These are phyloP conservation scores for Didymella sp. DNA, from an alignment of 2,329 filamentous ascomycete species.

Conservation along the genomic window DNA sequence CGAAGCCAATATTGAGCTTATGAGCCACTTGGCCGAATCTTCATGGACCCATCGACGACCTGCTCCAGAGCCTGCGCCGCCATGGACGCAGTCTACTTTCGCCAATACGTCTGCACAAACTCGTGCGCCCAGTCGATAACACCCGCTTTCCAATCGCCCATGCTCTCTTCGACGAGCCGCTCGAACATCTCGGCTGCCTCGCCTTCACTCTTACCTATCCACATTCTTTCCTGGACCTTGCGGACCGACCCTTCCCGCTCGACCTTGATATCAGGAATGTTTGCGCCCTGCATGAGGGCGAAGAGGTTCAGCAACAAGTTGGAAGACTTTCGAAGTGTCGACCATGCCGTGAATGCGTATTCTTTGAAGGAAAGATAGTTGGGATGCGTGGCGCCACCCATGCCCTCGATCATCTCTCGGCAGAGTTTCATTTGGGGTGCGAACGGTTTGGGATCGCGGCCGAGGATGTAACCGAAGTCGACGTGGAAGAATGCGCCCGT, in stretches of 20 bases:
- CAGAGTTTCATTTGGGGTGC: slow-evolving; percentile 96
- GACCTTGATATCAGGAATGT: slow-evolving; percentile 92
- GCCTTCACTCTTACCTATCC: slow-evolving; percentile 88
- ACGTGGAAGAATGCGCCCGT: slow-evolving; percentile 97
- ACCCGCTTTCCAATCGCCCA: slow-evolving; percentile 82
- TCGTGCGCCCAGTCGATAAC: slow-evolving; percentile 96
- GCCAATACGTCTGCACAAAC: slow-evolving; percentile 83
- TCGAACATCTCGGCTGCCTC: slow-evolving; percentile 90
- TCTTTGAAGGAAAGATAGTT: slow-evolving; percentile 91
- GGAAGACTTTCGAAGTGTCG: slow-evolving; percentile 84
- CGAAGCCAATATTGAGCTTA: too few species aligned
- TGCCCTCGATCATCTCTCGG: slow-evolving; percentile 98
- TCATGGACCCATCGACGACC: too few species aligned
- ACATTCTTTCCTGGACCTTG: slow-evolving; percentile 94
- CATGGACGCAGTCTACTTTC: slow-evolving; percentile 55
- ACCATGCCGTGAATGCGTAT: slow-evolving; percentile 95
- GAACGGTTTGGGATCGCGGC: slow-evolving; percentile 95
- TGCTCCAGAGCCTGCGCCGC: background rate
- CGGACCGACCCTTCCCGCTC: slow-evolving; percentile 93
- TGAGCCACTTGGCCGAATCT: too few species aligned
- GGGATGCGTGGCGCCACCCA: slow-evolving; percentile 83
- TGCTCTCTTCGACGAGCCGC: slow-evolving; percentile 85
- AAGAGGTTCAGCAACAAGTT: slow-evolving; percentile 95
- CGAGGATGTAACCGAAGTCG: slow-evolving; percentile 97
- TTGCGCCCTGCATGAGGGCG: slow-evolving; percentile 95